Base-by-base conservation (phyloP, 805 yeast genomes). In the Metschnikowia similis region DNA sequence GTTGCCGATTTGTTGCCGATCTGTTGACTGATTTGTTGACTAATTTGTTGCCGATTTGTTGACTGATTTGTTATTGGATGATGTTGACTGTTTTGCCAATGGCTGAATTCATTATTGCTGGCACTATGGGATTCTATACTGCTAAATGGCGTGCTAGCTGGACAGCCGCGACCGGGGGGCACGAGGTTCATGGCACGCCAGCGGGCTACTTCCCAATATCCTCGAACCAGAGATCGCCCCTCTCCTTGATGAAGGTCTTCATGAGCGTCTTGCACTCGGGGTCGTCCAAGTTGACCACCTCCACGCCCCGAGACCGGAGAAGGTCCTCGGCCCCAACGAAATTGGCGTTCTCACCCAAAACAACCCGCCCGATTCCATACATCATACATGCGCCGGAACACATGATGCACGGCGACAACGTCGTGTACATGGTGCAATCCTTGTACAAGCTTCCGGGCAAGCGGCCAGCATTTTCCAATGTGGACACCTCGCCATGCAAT, bases 331-430 rank as follows among this genome's bases (percentile, higher is more conserved):
- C 96, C 10, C 97, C 97, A 32, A 76, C 57, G 59, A 87, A 92
- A 30, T 85, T 92, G 48, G 70, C 80, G 68, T 90, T 90, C 65
- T 92, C 99, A 30, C 97, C 97, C 66, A 90, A 60, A 0, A 92
- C 97, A 38, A 89, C 85, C 55, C 97, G 77, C 60, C 85, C 84
- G 57, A 92, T 79, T 37, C 96, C 96, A 70, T 90, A 92, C 76
- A 92, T 74, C 47, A 92, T 62, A 55, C 92, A 87, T 6, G 97
- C 96, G 17, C 98, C 98, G 4, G 94, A 81, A 66, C 98, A 92
- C 97, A 92, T 92, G 57, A 84, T 79, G 66, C 98, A 92, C 3
- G 98, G 97, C 7, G 96, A 87, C 56, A 92, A 72, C 0, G 97
- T 87, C 30, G 97, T 90, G 70, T 90, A 92, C 80, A 89, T 79